Conservation (phyloP, 768 basidiomycete species). For the Tulasnella sp. region DNA sequence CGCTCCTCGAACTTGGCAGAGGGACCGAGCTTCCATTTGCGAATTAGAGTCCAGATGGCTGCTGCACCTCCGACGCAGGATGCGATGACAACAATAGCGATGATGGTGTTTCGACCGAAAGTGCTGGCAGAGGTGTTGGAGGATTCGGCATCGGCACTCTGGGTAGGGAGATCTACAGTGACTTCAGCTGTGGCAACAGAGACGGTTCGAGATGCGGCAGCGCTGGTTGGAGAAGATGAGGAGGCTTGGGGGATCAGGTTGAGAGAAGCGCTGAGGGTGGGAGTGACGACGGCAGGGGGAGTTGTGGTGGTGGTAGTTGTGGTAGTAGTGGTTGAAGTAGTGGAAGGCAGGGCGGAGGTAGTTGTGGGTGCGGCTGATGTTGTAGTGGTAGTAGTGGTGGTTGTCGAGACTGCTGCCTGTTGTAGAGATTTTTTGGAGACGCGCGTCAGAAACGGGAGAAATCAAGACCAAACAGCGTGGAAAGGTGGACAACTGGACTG, state of each 20-base stretch:
- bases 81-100: constrained; percentile 65
- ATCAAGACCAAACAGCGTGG: neutral
- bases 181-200: constrained; percentile 16
- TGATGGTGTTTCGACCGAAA: constrained; percentile 45
- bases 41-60: constrained; percentile 83
- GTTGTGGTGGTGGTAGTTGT: neutral
- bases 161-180: neutral
- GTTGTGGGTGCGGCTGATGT: neutral
- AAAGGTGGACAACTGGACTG: neutral
- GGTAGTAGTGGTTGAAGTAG: neutral
- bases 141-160: neutral
- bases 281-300: constrained; percentile 24
- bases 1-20: constrained; percentile 78
- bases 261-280: constrained; percentile 28
- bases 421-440: neutral
- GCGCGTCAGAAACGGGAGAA: neutral
- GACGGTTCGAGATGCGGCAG: constrained; percentile 31
- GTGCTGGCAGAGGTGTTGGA: constrained; percentile 20
- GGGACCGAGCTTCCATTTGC: constrained; percentile 85
- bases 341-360: neutral
- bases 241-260: constrained; percentile 28
- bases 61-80: constrained; percentile 61
- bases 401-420: neutral
- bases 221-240: neutral
- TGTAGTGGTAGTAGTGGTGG: neutral